Percentiles rank a stretch among this genome's conserved stretches.
These are phyloP conservation scores for Mycena belliarum DNA, from an alignment of 768 basidiomycete genomes.

Conservation along the genomic window DNA sequence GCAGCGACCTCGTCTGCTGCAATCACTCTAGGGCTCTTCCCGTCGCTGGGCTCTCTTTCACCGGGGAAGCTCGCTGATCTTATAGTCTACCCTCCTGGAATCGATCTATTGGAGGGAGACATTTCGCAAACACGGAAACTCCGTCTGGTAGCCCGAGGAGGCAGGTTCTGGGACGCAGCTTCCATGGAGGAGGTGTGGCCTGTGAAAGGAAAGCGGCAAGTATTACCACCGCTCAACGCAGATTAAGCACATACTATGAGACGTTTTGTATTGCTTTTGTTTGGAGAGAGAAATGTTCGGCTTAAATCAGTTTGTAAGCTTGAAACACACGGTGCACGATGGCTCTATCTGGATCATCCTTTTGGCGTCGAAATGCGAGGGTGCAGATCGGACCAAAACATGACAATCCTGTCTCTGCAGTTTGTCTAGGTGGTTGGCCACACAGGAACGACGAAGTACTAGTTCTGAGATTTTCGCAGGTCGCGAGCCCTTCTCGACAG, in stretches of 20 bases:
- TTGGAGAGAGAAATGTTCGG: too few species aligned
- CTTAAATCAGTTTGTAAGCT: too few species aligned
- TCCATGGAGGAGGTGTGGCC: slow-evolving; percentile 69
- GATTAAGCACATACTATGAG: too few species aligned
- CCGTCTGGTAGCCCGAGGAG: slow-evolving; percentile 60
- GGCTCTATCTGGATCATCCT: slow-evolving; percentile 34
- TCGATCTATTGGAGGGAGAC: slow-evolving; percentile 57
- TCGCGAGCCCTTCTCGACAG: slow-evolving; percentile 18
- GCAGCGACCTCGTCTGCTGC: slow-evolving; percentile 72
- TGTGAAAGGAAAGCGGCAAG: slow-evolving; percentile 54
- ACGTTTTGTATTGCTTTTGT: too few species aligned
- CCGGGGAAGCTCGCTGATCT: slow-evolving; percentile 73
- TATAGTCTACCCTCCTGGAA: slow-evolving; percentile 60
- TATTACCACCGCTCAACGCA: slow-evolving; percentile 60
- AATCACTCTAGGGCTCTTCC: slow-evolving; percentile 59
- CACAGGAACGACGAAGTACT: not conserved
- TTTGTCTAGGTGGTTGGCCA: too few species aligned
- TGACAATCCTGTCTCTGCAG: too few species aligned
- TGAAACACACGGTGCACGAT: slow-evolving; percentile 22
- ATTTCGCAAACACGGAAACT: slow-evolving; percentile 53
- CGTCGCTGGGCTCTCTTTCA: slow-evolving; percentile 60
- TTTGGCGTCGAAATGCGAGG: slow-evolving; percentile 35
- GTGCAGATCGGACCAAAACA: slow-evolving; percentile 34
- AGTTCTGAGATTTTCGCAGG: not conserved
- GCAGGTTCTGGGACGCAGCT: slow-evolving; percentile 68